Evolutionary conservation across 2,329 filamentous ascomycete species (phyloP), one percentile per base, ranked within the genome.

Genomic region (Rhytidhysteron rufulum): DNA sequence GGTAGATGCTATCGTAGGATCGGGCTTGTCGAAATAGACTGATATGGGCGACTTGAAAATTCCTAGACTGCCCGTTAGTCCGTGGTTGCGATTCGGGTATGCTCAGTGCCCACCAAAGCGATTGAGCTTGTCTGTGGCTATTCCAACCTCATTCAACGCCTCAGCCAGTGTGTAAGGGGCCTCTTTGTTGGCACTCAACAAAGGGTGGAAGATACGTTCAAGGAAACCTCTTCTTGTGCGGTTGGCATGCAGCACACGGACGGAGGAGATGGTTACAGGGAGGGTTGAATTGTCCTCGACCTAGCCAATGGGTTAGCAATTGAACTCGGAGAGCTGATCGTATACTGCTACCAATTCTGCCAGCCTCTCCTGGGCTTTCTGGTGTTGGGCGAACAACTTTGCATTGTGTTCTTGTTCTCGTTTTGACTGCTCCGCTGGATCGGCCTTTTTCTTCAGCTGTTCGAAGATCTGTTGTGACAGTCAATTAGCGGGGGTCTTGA

Each of bases 191-290:
- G 78, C 79, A 55, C 79, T 80, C 37, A 97, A 72, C 7, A 96
- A 67, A 5, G 91, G 89, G 41, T 82, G 71, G 65, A 97, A 82
- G 43, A 96, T 74, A 25, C 82, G 81, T 62, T 94, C 79, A 40
- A 98, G 81, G 65, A 98, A 96, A 48, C 78, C 75, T 54, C 79
- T 79, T 48, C 93, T 81, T n/a, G 91, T 95, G 60, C 93, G 83
- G 45, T 78, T 77, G 32, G 88, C 88, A 60, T 89, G 86, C 46
- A 94, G 80, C 45, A 98, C 75, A 54, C 86, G 82, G 60, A 98
- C 79, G 32, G 88, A 86, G 54, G 87, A 87, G 62, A 98, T 84
- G 11, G 88, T 88, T 55, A 93, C 87, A 30, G 93, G 91, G 42
- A 93, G 80, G 31, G 87, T 87, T 50, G 85, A 84, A 65, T 97